Base-by-base conservation (phyloP, 1,284 basidiomycete genomes). In the Termitomyces sp. region DNA sequence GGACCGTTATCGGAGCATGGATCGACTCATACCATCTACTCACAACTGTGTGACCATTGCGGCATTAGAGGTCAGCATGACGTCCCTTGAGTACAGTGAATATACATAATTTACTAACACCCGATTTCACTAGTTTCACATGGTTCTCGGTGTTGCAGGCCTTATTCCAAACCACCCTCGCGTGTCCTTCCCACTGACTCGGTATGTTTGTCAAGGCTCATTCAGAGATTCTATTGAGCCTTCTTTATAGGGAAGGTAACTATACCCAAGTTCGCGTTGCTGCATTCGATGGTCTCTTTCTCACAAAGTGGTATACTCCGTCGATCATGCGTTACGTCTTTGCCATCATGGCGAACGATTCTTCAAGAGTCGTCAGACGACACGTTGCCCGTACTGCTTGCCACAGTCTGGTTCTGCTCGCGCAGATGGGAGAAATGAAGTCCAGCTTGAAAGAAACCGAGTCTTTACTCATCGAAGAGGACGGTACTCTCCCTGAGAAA, bases 11-110 rank as follows among this genome's bases (percentile, higher is more conserved):
- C 87, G 94, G 58, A 93, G 88, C 61, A 92, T 98, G 82, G 97
- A 99, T 69, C 81, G 94, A 54, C 78, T 99, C 15, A 95, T 99
- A 53, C 93, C 97, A 2, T 97, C 95, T 3, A 88, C 86, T 57
- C 94, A 98, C 66, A 99, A 99, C 65, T 84, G 94, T 24, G 88
- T 99, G 39, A 95, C 95, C 0, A 80, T 94, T 52, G 93, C 96
- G 30, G 87, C 87, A 3, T 73, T 98, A 50, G 91, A 95, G 81
- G 92, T 94, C 59, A 59, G 80, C 13, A 21, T 52, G 33, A 36
- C 10, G 9, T 7, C 30, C 44, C 15, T 34, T 28, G 13, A 28
- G 17, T 31, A 7, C 10, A 1, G 26, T 13, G 5, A 17, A 3
- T 46, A n/a, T 10, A 13, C 21, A 19, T 39, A 50, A 19, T 58